Conservation (phyloP, 2,329 filamentous ascomycete species). For the Apiospora malaysiana region DNA sequence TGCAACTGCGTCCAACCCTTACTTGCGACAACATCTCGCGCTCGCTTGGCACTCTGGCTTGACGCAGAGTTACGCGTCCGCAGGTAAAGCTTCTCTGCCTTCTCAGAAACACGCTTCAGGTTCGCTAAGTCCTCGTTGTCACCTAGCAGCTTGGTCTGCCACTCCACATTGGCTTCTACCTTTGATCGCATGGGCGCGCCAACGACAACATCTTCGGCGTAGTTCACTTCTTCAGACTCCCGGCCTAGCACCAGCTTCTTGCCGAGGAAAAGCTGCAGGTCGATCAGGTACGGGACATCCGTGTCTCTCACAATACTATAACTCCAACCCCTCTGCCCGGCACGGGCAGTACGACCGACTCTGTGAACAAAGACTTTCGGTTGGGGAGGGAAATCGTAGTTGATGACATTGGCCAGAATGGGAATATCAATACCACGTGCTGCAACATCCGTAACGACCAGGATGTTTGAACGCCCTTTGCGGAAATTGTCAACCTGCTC, state of each 20-base stretch:
- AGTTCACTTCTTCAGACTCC: conserved; percentile 67
- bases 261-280: conserved; percentile 94
- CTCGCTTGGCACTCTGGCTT: conserved; percentile 84
- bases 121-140: conserved; percentile 76
- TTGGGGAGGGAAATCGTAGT: conserved; percentile 97
- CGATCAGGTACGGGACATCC: conserved; percentile 89
- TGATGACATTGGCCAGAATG: conserved; percentile 94
- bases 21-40: conserved; percentile 76
- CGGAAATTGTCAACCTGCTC: conserved; percentile 93
- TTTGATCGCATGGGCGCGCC: conserved; percentile 76
- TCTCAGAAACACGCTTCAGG: conserved; percentile 76
- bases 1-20: conserved; percentile 78
- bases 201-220: conserved; percentile 82
- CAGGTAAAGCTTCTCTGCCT: conserved; percentile 92
- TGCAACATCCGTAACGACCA: conserved; percentile 96
- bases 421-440: conserved; percentile 98
- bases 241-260: conserved; percentile 80
- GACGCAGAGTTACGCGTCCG: conserved; percentile 91
- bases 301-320: conserved; percentile 90
- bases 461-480: conserved; percentile 80
- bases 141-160: conserved; percentile 77
- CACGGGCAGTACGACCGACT: conserved; percentile 93
- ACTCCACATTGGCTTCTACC: conserved; percentile 79
- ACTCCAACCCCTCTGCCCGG: conserved; percentile 90
- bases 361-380: conserved; percentile 97